Evolutionary conservation across 352 stramenopile species (phyloP).

Genomic region (Globisporangium alternatum): DNA sequence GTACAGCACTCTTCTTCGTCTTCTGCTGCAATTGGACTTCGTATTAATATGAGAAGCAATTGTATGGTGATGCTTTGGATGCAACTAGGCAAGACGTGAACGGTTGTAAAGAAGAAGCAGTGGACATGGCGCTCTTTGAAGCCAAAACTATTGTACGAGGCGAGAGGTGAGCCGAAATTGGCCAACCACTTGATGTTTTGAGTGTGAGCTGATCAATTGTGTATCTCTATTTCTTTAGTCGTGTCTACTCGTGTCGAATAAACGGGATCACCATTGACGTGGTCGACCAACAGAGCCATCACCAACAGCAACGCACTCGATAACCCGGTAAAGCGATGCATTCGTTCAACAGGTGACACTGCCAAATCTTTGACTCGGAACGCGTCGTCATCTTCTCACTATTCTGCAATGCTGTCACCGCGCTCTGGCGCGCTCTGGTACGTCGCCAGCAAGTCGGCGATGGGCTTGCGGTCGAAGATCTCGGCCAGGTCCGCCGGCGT

Average conservation of each 20-base stretch:
- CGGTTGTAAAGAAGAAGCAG: neutral
- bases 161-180: conserved; percentile 31
- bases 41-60: neutral
- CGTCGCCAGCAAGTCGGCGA: conserved; percentile 22
- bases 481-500: conserved; percentile 34
- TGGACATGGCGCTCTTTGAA: conserved; percentile 31
- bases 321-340: neutral
- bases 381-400: neutral
- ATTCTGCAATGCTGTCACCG: neutral
- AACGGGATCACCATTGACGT: conserved; percentile 4
- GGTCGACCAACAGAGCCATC: conserved; percentile 4
- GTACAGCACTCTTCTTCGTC: neutral
- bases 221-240: neutral
- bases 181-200: neutral
- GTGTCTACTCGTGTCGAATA: conserved; percentile 11
- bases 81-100: conserved; percentile 6
- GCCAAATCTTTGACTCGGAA: no score
- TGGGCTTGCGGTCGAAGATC: conserved; percentile 40
- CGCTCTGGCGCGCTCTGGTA: conserved; percentile 5
- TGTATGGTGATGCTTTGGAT: neutral
- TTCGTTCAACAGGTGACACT: no score
- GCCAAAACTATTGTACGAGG: conserved; percentile 40
- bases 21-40: neutral
- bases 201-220: neutral
- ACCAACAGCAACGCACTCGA: neutral